These are phyloP conservation scores for Fomitopsis serialis DNA, from an alignment of 768 basidiomycete species.

Conservation along the genomic window DNA sequence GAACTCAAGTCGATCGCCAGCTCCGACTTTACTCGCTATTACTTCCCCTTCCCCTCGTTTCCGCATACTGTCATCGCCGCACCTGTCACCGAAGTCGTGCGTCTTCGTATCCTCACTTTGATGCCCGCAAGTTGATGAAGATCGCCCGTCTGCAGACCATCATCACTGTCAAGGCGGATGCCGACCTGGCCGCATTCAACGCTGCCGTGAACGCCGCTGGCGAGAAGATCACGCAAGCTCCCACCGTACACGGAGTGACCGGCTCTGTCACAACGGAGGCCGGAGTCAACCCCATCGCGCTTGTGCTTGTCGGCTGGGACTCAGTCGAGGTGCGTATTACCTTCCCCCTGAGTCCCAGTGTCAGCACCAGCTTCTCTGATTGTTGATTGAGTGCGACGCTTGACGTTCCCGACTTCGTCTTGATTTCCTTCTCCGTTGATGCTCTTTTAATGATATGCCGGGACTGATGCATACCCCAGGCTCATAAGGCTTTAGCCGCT, in stretches of 20 bases:
- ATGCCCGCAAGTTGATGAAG: too few species aligned
- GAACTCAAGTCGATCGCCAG: neutral
- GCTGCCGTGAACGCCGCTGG: neutral
- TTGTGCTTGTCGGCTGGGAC: neutral
- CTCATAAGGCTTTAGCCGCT: too few species aligned
- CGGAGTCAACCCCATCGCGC: neutral
- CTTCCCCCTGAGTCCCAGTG: too few species aligned
- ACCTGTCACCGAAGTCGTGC: neutral
- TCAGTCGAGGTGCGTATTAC: neutral
- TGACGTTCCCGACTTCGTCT: too few species aligned
- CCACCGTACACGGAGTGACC: neutral
- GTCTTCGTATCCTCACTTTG: neutral
- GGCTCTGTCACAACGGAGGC: neutral
- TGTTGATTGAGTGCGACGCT: too few species aligned
- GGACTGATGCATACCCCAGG: too few species aligned
- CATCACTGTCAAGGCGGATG: neutral
- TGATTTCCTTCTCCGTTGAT: too few species aligned
- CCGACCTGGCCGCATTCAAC: neutral
- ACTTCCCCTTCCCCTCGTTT: neutral
- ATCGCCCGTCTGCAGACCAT: neutral
- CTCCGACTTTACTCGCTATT: neutral
- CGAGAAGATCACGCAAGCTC: neutral
- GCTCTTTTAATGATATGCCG: too few species aligned
- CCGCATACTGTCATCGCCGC: neutral
- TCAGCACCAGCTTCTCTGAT: too few species aligned